Evolutionary conservation across 2,329 filamentous ascomycete species (phyloP), one percentile per base, ranked within the genome.

Genomic region (Neofusicoccum ribis): DNA sequence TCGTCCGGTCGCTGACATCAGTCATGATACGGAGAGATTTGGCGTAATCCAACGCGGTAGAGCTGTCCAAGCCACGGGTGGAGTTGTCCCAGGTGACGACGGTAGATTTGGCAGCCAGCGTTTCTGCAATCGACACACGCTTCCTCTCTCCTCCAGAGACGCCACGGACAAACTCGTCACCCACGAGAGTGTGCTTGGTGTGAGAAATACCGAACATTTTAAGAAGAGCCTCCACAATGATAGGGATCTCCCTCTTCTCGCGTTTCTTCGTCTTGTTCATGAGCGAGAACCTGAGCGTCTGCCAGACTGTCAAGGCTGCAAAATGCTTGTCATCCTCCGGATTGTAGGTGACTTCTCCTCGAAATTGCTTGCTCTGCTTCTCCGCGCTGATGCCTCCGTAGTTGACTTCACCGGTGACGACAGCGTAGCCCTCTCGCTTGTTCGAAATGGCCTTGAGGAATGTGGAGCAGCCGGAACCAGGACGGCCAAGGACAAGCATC

Each of bases 81-180:
- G 71, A 75, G 59, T 81, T 94, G 70, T 94, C 91, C 89, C 90
- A 93, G 68, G 88, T 89, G 39, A 91, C 87, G 1, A 93, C 88
- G 0, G 89, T 88, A 0, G 88, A 74, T 74, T 91, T 89, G 6
- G 89, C 89, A 4, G 90, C 88, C 23, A 94, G 78, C 0, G 89
- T 91, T 76, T 94, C 91, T 1, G 90, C 89, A 68, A 94, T 92
- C 23, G 88, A 89, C 8, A 92, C 91, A 72, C 91, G 89, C 75
- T 93, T 94, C 43, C 91, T 81, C 78, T 95, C 91, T 65, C 91
- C 91, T 70, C 91, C 91, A 52, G 88, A 91, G 0, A 94, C 89
- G 74, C 91, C 91, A 52, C 90, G 86, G 6, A 88, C 84, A 70
- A 82, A 86, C 67, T 89, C 88, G 71, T 93, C 88, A n/a, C 91